Conservation (phyloP, 2,329 filamentous ascomycete species). For the Hypoxylon sp. region DNA sequence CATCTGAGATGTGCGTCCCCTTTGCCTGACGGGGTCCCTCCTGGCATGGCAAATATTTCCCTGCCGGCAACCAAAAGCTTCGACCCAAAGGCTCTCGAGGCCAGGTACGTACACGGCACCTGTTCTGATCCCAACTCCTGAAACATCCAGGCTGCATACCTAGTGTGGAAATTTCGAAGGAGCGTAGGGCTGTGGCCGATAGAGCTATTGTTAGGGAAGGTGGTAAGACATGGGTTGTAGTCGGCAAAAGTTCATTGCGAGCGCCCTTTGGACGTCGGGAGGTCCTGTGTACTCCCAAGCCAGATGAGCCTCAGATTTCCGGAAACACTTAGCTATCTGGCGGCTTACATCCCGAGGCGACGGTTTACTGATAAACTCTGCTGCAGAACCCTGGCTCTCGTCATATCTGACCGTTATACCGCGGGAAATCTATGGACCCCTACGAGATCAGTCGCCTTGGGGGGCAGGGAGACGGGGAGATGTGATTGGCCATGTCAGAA, state of each 20-base stretch:
- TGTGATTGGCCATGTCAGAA: neutral
- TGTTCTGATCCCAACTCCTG: neutral
- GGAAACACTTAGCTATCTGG: neutral
- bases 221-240: neutral
- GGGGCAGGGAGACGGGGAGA: neutral
- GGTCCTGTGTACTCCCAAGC: too few relatives aligned
- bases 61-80: too few relatives aligned
- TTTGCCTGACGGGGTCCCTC: too few relatives aligned
- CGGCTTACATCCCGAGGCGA: neutral
- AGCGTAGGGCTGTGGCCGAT: neutral
- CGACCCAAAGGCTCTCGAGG: conserved; percentile 8
- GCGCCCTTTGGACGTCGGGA: neutral
- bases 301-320: neutral
- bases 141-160: too few relatives aligned
- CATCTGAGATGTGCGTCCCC: too few relatives aligned
- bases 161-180: too few relatives aligned
- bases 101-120: neutral
- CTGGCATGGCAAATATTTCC: too few relatives aligned
- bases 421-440: neutral
- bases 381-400: neutral
- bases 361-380: neutral
- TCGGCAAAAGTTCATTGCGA: neutral
- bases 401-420: neutral
- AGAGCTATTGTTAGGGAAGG: conserved; percentile 2
- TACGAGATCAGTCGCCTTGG: too few relatives aligned